Conservation (phyloP, 306 rosid genomes). For the Hylodesmum podocarpum region DNA sequence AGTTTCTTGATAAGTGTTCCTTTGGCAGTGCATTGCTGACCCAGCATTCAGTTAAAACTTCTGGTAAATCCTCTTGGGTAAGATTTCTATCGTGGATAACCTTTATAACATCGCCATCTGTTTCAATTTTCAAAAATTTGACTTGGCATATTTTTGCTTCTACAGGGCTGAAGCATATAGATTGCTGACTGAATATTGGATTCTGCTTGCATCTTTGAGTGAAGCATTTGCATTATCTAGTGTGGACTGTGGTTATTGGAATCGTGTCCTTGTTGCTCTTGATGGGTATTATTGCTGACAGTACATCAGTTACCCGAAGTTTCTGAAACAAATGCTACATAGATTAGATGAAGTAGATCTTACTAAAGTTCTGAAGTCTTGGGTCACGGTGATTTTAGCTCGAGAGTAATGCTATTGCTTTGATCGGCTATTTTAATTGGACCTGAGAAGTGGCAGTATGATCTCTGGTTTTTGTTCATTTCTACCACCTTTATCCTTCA, state of each 20-base stretch:
- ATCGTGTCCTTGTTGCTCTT: slow-evolving; percentile 39
- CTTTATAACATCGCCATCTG: neutral
- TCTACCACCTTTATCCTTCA: slow-evolving; percentile 39
- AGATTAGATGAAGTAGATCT: slow-evolving; percentile 57
- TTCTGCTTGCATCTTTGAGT: slow-evolving; percentile 57
- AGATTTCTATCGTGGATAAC: neutral
- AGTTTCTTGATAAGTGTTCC: slow-evolving; percentile 28
- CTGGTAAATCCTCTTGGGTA: slow-evolving; percentile 68
- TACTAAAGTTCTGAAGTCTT: slow-evolving; percentile 40
- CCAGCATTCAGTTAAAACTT: slow-evolving; percentile 57
- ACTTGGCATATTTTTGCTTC: slow-evolving; percentile 14
- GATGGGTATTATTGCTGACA: slow-evolving; percentile 54
- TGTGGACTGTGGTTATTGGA: slow-evolving; percentile 44
- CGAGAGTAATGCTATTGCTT: slow-evolving; percentile 38
- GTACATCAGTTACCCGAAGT: slow-evolving; percentile 38
- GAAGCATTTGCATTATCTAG: slow-evolving; percentile 45
- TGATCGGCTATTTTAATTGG: slow-evolving; percentile 41
- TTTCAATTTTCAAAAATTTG: neutral
- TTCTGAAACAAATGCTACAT: slow-evolving; percentile 43
- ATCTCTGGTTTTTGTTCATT: slow-evolving; percentile 48
- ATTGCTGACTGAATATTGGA: slow-evolving; percentile 46
- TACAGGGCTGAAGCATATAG: slow-evolving; percentile 60
- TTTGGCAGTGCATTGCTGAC: slow-evolving; percentile 72
- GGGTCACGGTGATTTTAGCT: slow-evolving; percentile 41
- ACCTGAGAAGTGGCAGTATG: slow-evolving; percentile 60